Conservation (phyloP, 1,139 yeast genomes). For the Geotrichum australiense region DNA sequence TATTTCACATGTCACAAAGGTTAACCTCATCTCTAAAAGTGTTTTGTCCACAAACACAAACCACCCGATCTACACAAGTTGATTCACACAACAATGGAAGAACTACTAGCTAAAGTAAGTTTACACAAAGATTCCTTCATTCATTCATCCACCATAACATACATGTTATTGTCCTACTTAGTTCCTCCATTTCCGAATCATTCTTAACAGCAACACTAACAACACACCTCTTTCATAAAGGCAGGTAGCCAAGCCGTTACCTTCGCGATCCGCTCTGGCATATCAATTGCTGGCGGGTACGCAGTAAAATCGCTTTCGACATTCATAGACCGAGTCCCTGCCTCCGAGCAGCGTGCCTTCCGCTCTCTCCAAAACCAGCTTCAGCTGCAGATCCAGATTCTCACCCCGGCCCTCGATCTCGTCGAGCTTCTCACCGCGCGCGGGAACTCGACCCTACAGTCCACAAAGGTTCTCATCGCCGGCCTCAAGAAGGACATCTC, state of each 20-base stretch:
- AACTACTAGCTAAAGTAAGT: slow-evolving; percentile 17
- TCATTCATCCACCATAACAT: no score
- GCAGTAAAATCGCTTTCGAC: slow-evolving; percentile 61
- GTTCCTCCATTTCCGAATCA: neutral
- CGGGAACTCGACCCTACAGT: slow-evolving; percentile 59
- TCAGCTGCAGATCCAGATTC: slow-evolving; percentile 54
- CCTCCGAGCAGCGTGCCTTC: slow-evolving; percentile 38
- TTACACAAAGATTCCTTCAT: neutral
- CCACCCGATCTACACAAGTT: no score
- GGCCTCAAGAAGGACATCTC: slow-evolving; percentile 55
- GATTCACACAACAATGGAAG: slow-evolving; percentile 19
- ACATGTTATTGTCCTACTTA: no score
- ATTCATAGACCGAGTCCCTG: slow-evolving; percentile 57
- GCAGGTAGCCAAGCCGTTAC: slow-evolving; percentile 78
- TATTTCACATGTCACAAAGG: no score
- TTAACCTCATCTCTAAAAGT: no score
- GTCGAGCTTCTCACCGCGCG: slow-evolving; percentile 63
- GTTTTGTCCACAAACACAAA: no score
- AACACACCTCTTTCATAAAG: slow-evolving; percentile 22
- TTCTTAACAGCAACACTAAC: neutral
- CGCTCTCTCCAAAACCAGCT: slow-evolving; percentile 32
- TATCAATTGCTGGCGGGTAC: slow-evolving; percentile 67
- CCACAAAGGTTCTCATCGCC: slow-evolving; percentile 50
- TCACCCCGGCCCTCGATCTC: slow-evolving; percentile 64
- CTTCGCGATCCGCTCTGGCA: slow-evolving; percentile 72